phyloP scores from a whole-genome alignment of 345 rosid species.

The Gossypium longicalyx region DNA sequence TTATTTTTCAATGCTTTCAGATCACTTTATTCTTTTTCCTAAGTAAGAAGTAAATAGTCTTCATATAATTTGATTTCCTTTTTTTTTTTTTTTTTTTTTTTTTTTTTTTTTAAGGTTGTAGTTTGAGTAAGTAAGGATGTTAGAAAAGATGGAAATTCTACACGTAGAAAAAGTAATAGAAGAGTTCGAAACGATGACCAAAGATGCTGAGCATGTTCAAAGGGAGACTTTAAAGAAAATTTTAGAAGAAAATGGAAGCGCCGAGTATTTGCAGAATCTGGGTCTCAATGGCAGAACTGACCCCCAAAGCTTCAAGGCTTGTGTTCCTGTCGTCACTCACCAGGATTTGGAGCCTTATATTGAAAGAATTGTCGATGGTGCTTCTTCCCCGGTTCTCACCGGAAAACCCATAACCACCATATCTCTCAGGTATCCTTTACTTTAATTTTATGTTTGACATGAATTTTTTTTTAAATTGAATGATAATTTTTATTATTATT shows the following conservation, averaged over 20 bases:
- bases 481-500: not conserved
- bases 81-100: not conserved
- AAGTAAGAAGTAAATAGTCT: too few species aligned
- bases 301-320: constrained; percentile 60
- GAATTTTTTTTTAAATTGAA: not conserved
- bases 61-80: not conserved
- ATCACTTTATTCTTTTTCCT: too few species aligned
- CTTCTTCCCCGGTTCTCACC: constrained; percentile 64
- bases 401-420: constrained; percentile 66
- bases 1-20: too few species aligned
- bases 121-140: constrained; percentile 35
- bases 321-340: constrained; percentile 75
- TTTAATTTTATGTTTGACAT: not conserved
- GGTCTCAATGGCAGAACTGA: constrained; percentile 74
- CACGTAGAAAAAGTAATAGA: constrained; percentile 52
- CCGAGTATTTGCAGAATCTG: constrained; percentile 59
- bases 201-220: constrained; percentile 64
- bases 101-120: not conserved
- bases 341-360: constrained; percentile 69
- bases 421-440: constrained; percentile 56
- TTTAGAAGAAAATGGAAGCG: constrained; percentile 60
- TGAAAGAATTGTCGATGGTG: constrained; percentile 65
- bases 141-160: constrained; percentile 48
- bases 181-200: constrained; percentile 67
- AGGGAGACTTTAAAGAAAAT: constrained; percentile 65